Evolutionary conservation across 345 rosid species (phyloP).

Genomic region (Hibiscus tridactylites): DNA sequence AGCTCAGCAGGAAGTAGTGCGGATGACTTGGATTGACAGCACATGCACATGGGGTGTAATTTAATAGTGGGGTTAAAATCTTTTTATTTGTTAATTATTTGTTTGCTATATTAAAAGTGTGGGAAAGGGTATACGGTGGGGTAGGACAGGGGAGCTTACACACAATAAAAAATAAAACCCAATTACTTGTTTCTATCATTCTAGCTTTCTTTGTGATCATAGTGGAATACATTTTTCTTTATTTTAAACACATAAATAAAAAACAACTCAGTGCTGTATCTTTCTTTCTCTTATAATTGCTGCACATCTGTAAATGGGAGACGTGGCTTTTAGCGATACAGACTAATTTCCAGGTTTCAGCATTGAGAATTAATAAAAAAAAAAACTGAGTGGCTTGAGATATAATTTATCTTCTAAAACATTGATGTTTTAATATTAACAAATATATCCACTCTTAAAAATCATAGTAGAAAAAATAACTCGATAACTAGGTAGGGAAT

Average conservation of each 20-base stretch:
- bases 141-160: neutral
- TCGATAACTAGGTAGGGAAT: neutral
- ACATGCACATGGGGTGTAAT: constrained; percentile 23
- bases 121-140: neutral
- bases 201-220: constrained; percentile 6
- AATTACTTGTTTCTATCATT: constrained; percentile 1
- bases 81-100: constrained; percentile 11
- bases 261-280: neutral
- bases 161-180: constrained; percentile 8
- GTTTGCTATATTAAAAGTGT: constrained; percentile 5
- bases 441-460: neutral
- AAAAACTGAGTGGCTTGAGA: too few relatives aligned
- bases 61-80: constrained; percentile 11
- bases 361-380: neutral
- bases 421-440: too few relatives aligned
- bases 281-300: constrained; percentile 8
- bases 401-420: too few relatives aligned
- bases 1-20: neutral
- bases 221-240: constrained; percentile 6
- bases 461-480: too few relatives aligned
- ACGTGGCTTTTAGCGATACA: neutral
- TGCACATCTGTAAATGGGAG: constrained; percentile 2
- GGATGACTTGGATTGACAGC: constrained; percentile 1
- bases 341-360: neutral
- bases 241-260: neutral